Conservation (phyloP, 2,329 filamentous ascomycete species). For the Juglanconis juglandina region DNA sequence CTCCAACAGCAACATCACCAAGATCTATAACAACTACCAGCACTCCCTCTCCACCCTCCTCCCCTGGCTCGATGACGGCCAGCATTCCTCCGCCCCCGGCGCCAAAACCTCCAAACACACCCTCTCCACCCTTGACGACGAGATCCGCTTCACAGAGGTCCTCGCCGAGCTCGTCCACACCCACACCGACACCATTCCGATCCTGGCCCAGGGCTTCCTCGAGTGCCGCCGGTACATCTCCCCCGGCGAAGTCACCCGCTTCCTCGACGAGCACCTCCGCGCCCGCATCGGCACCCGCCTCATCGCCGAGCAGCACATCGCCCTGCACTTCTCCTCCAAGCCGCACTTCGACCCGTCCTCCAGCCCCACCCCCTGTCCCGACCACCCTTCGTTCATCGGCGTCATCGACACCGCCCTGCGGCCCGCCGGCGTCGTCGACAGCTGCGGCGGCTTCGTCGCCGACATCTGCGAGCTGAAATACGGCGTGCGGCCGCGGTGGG, state of each 20-base stretch:
- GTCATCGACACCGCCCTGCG: constrained; percentile 89
- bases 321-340: constrained; percentile 70
- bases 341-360: constrained; percentile 62
- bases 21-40: constrained; percentile 94
- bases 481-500: constrained; percentile 75
- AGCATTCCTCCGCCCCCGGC: neutral
- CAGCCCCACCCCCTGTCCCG: constrained; percentile 47
- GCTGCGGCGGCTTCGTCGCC: constrained; percentile 84
- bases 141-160: constrained; percentile 86
- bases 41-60: constrained; percentile 88
- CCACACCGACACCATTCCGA: constrained; percentile 90
- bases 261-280: constrained; percentile 89
- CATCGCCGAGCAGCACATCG: constrained; percentile 95
- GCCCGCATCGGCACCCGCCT: constrained; percentile 90
- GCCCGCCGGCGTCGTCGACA: constrained; percentile 76
- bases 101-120: constrained; percentile 39
- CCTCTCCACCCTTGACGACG: constrained; percentile 77
- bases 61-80: constrained; percentile 58
- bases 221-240: constrained; percentile 90
- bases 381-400: constrained; percentile 73
- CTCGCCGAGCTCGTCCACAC: constrained; percentile 94
- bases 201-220: constrained; percentile 85
- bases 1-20: constrained; percentile 90
- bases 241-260: constrained; percentile 77
- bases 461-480: constrained; percentile 98